These are phyloP conservation scores for Lactarius sp. DNA, from an alignment of 768 basidiomycete genomes.

Conservation along the genomic window DNA sequence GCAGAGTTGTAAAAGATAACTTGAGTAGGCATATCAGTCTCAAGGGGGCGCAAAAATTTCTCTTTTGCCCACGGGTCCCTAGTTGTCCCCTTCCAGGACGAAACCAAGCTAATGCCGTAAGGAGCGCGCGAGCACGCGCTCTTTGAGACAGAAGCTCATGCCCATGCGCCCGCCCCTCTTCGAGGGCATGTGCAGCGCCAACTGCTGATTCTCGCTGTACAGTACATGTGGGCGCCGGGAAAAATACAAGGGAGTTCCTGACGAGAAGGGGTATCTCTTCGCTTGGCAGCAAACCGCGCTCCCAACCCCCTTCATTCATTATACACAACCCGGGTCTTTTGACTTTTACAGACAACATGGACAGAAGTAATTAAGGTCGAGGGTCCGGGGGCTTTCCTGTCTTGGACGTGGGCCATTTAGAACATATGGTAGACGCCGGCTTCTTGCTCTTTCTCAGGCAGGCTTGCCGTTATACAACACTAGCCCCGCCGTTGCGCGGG, in stretches of 20 bases:
- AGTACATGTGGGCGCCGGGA: background rate
- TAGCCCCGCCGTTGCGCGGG: background rate
- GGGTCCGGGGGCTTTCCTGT: background rate
- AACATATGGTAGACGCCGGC: too few relatives aligned
- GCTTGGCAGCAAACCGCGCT: background rate
- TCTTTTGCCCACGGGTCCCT: background rate
- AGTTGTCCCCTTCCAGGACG: background rate
- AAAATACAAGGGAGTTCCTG: slow-evolving; percentile 16
- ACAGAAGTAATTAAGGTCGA: background rate
- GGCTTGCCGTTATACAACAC: too few relatives aligned
- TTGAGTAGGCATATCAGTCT: background rate
- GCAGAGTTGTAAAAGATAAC: background rate
- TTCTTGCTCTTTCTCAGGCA: too few relatives aligned
- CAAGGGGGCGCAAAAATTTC: background rate
- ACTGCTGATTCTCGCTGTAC: background rate
- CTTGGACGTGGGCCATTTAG: background rate
- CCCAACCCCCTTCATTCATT: background rate
- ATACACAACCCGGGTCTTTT: background rate
- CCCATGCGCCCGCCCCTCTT: background rate
- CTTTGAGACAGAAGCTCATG: background rate
- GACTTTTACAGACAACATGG: background rate
- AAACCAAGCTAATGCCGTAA: background rate
- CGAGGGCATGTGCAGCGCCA: slow-evolving; percentile 1
- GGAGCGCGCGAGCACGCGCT: slow-evolving; percentile 3
- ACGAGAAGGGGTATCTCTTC: background rate